These are phyloP conservation scores for Oemleria cerasiformis DNA, from an alignment of 306 rosid genomes.

Conservation along the genomic window DNA sequence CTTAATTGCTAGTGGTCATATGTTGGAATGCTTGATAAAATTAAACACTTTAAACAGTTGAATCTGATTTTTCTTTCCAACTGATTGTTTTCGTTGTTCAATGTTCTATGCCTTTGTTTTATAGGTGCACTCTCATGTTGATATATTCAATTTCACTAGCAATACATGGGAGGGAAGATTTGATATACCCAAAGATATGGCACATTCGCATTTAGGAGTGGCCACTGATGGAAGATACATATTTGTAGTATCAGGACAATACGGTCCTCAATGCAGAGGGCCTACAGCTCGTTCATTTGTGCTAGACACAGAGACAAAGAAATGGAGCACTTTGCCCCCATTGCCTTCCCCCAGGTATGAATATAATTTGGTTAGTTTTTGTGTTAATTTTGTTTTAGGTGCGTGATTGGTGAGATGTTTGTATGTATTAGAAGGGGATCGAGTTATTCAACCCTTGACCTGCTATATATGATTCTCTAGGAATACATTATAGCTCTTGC, in stretches of 20 bases:
- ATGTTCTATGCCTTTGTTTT: conserved; percentile 13
- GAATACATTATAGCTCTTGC: conserved; percentile 12
- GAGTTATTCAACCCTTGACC: background rate
- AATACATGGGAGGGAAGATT: conserved; percentile 60
- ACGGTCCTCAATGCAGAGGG: conserved; percentile 84
- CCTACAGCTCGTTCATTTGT: conserved; percentile 55
- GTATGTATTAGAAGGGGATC: too few species aligned
- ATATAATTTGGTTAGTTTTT: conserved; percentile 11
- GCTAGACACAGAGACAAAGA: conserved; percentile 66
- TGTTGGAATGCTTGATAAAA: background rate
- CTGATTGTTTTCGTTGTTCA: conserved; percentile 3
- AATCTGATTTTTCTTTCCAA: background rate
- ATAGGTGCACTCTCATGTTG: conserved; percentile 88
- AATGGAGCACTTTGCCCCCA: conserved; percentile 65
- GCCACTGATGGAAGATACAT: conserved; percentile 83
- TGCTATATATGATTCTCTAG: background rate
- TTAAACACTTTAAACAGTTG: background rate
- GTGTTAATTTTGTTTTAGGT: background rate
- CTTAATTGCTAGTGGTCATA: background rate
- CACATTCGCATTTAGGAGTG: conserved; percentile 82
- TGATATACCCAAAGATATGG: conserved; percentile 82
- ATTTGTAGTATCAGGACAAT: conserved; percentile 76
- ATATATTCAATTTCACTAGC: conserved; percentile 57
- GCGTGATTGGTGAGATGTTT: too few species aligned
- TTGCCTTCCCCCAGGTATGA: conserved; percentile 71